phyloP scores from a whole-genome alignment of 768 basidiomycete genomes.

The Hygrocybe punicea region DNA sequence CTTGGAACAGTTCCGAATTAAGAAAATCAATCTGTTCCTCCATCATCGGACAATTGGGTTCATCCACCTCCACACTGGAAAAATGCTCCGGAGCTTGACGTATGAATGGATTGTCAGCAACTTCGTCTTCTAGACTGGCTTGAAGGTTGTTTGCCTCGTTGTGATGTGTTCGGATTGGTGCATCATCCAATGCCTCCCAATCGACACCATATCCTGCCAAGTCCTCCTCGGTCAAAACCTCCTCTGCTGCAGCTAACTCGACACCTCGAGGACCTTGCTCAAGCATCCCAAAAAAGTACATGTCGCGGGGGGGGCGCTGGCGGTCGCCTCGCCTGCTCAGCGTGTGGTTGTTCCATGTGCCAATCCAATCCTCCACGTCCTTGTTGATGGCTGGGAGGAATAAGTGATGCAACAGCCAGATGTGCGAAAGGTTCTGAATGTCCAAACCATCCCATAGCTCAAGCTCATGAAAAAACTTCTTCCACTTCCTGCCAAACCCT shows the following conservation, averaged over 20 bases:
- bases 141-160: constrained; percentile 6
- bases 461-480: constrained; percentile 35
- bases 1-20: neutral
- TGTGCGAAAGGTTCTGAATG: constrained; percentile 24
- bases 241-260: neutral
- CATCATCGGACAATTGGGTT: neutral
- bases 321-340: constrained; percentile 19
- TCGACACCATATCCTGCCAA: constrained; percentile 25
- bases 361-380: constrained; percentile 31
- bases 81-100: too few species aligned
- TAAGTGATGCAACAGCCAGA: constrained; percentile 41
- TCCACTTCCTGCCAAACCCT: constrained; percentile 38
- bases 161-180: constrained; percentile 12
- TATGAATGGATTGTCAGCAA: too few species aligned
- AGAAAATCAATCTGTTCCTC: neutral
- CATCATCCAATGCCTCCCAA: constrained; percentile 20
- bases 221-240: constrained; percentile 10
- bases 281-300: constrained; percentile 33
- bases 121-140: neutral
- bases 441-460: constrained; percentile 30
- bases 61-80: too few species aligned
- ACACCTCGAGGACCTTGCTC: constrained; percentile 29
- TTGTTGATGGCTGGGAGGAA: constrained; percentile 34
- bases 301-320: constrained; percentile 22
- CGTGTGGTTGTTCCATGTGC: constrained; percentile 37